A percentile compares a stretch with the other conserved stretches of the same genome.
Evolutionary conservation across 345 rosid species (phyloP).

Genomic region (Camelina hispida): DNA sequence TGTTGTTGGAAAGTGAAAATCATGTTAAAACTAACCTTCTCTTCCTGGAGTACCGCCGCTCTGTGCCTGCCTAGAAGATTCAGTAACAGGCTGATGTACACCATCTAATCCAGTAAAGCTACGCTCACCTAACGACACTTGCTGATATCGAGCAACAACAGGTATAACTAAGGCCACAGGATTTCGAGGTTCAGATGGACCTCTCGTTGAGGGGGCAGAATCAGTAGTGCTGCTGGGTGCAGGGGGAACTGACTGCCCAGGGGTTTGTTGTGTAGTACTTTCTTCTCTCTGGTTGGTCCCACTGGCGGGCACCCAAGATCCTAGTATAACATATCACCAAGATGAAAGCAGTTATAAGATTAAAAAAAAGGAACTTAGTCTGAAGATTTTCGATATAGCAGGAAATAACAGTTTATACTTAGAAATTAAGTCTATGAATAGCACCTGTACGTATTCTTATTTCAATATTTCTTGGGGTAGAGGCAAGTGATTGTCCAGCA

Average conservation of each 20-base stretch:
- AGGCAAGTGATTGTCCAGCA: constrained; percentile 47
- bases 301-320: constrained; percentile 50
- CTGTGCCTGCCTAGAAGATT: constrained; percentile 35
- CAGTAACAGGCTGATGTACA: constrained; percentile 34
- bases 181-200: constrained; percentile 36
- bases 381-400: constrained; percentile 8
- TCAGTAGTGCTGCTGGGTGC: constrained; percentile 42
- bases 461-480: constrained; percentile 62
- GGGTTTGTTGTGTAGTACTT: constrained; percentile 42
- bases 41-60: constrained; percentile 32
- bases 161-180: constrained; percentile 46
- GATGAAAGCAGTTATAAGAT: constrained; percentile 3
- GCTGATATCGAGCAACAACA: constrained; percentile 44
- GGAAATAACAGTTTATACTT: background rate
- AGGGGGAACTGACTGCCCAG: constrained; percentile 46
- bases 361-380: background rate
- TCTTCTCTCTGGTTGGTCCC: constrained; percentile 49
- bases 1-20: background rate
- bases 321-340: constrained; percentile 39
- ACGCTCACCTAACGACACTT: constrained; percentile 35
- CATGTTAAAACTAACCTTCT: constrained; percentile 40
- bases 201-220: constrained; percentile 38
- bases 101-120: constrained; percentile 35
- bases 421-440: background rate
- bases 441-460: constrained; percentile 69